Conservation (phyloP, 768 basidiomycete genomes). For the Nidularia sp. region DNA sequence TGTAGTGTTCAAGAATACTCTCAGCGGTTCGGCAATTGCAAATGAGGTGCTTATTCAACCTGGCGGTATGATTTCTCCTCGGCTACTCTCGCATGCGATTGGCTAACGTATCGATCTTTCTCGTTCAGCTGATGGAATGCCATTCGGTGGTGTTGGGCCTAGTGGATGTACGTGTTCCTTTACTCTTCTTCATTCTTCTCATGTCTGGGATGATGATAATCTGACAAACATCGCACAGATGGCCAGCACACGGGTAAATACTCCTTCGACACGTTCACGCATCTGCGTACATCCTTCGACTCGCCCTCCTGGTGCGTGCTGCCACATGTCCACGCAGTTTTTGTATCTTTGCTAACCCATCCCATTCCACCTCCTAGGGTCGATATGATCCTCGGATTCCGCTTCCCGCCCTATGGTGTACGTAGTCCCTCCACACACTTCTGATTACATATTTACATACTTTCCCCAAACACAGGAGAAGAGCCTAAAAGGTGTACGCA, state of each 20-base stretch:
- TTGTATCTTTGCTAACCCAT: slow-evolving; percentile 17
- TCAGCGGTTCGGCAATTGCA: slow-evolving; percentile 63
- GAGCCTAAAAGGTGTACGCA: slow-evolving; percentile 23
- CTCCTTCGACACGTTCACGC: slow-evolving; percentile 76
- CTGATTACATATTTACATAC: neutral
- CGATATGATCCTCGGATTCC: slow-evolving; percentile 43
- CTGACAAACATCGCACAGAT: slow-evolving; percentile 26
- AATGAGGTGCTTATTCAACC: slow-evolving; percentile 70
- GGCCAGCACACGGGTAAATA: slow-evolving; percentile 73
- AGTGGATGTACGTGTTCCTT: slow-evolving; percentile 57
- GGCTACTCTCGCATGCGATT: neutral
- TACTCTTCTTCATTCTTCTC: neutral
- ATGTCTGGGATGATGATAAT: neutral
- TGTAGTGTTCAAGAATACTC: slow-evolving; percentile 65
- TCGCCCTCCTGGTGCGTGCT: slow-evolving; percentile 50
- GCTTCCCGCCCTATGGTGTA: slow-evolving; percentile 62
- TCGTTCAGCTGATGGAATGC: slow-evolving; percentile 50
- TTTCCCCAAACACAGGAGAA: slow-evolving; percentile 14
- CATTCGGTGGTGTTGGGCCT: slow-evolving; percentile 71
- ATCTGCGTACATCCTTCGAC: slow-evolving; percentile 57
- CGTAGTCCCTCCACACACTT: slow-evolving; percentile 4
- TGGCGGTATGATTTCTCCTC: slow-evolving; percentile 35
- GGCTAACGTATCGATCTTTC: neutral
- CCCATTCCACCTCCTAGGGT: slow-evolving; percentile 33
- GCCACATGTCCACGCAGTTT: neutral